Conservation (phyloP, 148 eudicot genomes). For the Chenopodium suecicum region DNA sequence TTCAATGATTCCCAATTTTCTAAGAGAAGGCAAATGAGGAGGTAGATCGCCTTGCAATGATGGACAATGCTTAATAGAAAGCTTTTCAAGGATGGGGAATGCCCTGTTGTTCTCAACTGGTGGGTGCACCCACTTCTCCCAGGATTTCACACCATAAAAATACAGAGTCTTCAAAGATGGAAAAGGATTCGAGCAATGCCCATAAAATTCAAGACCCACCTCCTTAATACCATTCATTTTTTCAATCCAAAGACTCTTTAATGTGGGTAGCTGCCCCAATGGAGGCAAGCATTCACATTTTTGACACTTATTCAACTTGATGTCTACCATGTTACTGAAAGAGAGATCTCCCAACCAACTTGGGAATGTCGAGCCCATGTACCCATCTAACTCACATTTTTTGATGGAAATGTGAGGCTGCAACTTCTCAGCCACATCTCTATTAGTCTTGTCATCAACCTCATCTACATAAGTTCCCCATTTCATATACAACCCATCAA, state of each 20-base stretch:
- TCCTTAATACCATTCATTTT: too few species aligned
- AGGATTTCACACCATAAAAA: too few species aligned
- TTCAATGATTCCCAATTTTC: not conserved
- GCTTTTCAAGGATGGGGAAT: not conserved
- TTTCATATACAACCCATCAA: not conserved
- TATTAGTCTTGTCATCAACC: not conserved
- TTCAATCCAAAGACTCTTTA: not conserved
- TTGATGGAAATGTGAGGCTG: conserved; percentile 3
- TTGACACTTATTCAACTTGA: not conserved
- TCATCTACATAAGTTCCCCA: not conserved
- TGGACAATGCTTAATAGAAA: not conserved
- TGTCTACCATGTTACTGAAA: not conserved
- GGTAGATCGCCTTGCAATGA: conserved; percentile 3
- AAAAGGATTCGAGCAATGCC: too few species aligned
- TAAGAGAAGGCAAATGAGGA: not conserved
- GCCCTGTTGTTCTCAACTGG: not conserved
- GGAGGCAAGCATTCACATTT: conserved; percentile 8
- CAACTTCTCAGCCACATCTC: not conserved
- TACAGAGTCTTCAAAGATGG: too few species aligned
- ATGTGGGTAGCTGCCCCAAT: not conserved
- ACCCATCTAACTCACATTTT: not conserved
- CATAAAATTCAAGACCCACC: too few species aligned
- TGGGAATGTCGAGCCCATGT: conserved; percentile 4
- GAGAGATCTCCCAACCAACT: conserved; percentile 7
- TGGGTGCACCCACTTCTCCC: conserved; percentile 7